Evolutionary conservation across 2,329 filamentous ascomycete genomes (phyloP).

Genomic region (Neonectria hederae): DNA sequence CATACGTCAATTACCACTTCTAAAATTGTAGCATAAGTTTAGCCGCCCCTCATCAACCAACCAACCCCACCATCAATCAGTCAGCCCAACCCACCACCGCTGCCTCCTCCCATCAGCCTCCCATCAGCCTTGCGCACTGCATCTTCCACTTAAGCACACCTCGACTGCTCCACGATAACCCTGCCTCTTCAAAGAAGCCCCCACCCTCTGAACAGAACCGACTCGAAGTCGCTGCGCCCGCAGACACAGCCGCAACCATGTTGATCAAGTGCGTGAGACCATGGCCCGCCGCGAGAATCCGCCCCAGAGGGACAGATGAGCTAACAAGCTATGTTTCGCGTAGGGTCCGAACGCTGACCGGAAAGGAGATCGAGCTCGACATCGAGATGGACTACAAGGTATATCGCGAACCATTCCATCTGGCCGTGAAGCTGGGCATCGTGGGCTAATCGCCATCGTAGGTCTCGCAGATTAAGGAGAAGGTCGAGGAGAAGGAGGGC

Average conservation of each 20-base stretch:
- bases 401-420: slow-evolving; percentile 32
- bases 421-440: neutral
- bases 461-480: slow-evolving; percentile 97
- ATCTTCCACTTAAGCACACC: slow-evolving; percentile 14
- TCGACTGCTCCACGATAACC: neutral
- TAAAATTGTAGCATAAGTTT: neutral
- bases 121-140: slow-evolving; percentile 37
- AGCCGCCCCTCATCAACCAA: slow-evolving; percentile 29
- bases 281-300: neutral
- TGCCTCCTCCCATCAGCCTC: slow-evolving; percentile 23
- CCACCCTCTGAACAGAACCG: slow-evolving; percentile 1
- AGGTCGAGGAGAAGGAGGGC: slow-evolving; percentile 98
- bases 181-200: neutral
- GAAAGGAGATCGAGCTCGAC: slow-evolving; percentile 98
- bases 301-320: slow-evolving; percentile 22
- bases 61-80: slow-evolving; percentile 27
- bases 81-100: slow-evolving; percentile 31
- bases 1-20: neutral
- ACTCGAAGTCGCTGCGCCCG: neutral
- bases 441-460: slow-evolving; percentile 49
- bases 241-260: slow-evolving; percentile 44
- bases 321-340: slow-evolving; percentile 52
- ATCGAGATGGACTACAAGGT: slow-evolving; percentile 96
- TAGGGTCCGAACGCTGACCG: slow-evolving; percentile 96
- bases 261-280: slow-evolving; percentile 60